Percentiles rank a stretch among this genome's conserved stretches.
phyloP scores from a whole-genome alignment of 306 rosid genomes.

The Gastrolobium bilobum region DNA sequence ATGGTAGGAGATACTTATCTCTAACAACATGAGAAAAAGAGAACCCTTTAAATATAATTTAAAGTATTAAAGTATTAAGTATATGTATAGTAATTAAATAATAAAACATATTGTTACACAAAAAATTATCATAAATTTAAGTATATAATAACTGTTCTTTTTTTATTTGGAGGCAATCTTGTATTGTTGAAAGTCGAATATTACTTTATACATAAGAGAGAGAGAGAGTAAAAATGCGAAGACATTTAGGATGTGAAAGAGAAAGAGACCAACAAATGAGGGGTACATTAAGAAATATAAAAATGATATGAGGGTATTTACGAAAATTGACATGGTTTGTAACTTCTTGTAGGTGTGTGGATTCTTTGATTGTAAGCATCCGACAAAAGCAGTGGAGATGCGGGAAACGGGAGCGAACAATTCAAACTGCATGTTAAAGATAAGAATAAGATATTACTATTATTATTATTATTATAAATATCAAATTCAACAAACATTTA shows the following conservation, averaged over 20 bases:
- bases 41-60: too few species aligned
- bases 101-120: too few species aligned
- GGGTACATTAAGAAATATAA: background rate
- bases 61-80: too few species aligned
- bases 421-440: conserved; percentile 58
- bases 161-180: too few species aligned
- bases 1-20: too few species aligned
- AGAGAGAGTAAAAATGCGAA: background rate
- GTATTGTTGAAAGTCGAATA: too few species aligned
- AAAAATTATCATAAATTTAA: too few species aligned
- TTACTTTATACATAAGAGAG: too few species aligned
- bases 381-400: conserved; percentile 77
- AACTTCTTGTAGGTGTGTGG: conserved; percentile 33
- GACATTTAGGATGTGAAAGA: background rate
- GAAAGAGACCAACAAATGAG: background rate
- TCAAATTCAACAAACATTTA: conserved; percentile 21
- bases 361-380: conserved; percentile 73
- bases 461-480: conserved; percentile 16
- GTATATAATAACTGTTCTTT: too few species aligned
- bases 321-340: background rate
- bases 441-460: conserved; percentile 56
- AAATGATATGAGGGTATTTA: background rate
- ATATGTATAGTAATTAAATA: too few species aligned
- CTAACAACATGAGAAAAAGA: too few species aligned
- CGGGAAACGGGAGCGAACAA: conserved; percentile 69